phyloP scores from a whole-genome alignment of 352 stramenopile genomes.

The Pythium angustatum region DNA sequence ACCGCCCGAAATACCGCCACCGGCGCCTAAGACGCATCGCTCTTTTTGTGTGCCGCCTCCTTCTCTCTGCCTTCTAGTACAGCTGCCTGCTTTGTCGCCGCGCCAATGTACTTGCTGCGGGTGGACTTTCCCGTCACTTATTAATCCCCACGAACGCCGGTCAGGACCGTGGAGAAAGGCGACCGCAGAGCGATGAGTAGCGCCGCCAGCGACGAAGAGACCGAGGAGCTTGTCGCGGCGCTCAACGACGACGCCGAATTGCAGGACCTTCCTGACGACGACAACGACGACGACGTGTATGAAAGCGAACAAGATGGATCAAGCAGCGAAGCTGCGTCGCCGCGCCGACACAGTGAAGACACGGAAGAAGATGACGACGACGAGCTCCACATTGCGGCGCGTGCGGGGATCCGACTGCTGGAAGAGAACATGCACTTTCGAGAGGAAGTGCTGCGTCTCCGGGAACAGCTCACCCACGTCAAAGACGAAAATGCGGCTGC shows the following conservation, averaged over 20 bases:
- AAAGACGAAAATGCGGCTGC: constrained; percentile 44
- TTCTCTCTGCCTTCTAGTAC: background rate
- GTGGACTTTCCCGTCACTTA: too few relatives aligned
- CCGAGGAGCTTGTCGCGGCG: constrained; percentile 22
- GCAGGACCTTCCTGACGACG: background rate
- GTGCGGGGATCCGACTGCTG: constrained; percentile 64
- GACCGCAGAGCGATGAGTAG: constrained; percentile 6
- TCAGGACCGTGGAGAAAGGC: too few relatives aligned
- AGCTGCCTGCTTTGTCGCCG: too few relatives aligned
- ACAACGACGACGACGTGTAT: background rate
- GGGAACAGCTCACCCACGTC: constrained; percentile 39
- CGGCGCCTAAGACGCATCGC: background rate
- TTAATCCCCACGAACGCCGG: background rate
- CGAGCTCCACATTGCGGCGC: constrained; percentile 57
- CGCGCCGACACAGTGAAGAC: constrained; percentile 13
- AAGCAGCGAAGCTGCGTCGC: constrained; percentile 1
- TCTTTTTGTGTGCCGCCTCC: too few relatives aligned
- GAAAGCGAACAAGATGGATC: too few relatives aligned
- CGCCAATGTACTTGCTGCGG: too few relatives aligned
- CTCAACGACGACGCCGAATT: constrained; percentile 17
- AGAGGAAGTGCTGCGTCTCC: constrained; percentile 54
- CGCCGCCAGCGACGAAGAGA: constrained; percentile 23
- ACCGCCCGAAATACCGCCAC: background rate
- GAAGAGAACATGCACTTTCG: constrained; percentile 72
- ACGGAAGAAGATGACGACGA: constrained; percentile 39